A percentile compares a stretch with the other conserved stretches of the same genome.
phyloP scores from a whole-genome alignment of 306 rosid genomes.

The Gastrolobium bilobum region DNA sequence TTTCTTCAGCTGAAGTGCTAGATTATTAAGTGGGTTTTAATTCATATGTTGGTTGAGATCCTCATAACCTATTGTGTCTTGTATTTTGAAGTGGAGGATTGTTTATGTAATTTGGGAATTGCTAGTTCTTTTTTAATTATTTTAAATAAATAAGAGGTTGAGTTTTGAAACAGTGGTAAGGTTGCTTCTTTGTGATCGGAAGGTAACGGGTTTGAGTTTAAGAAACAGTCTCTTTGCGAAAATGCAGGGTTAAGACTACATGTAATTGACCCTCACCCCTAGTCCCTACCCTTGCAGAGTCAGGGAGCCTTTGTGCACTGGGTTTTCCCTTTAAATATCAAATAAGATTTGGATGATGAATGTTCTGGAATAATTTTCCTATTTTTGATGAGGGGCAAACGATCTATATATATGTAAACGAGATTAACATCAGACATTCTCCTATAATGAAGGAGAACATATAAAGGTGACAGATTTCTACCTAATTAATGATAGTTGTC shows the following conservation, averaged over 20 bases:
- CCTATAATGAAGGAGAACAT: neutral
- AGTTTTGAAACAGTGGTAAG: no score
- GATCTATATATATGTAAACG: neutral
- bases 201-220: no score
- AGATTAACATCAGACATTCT: neutral
- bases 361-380: neutral
- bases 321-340: no score
- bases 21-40: neutral
- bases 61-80: constrained; percentile 7
- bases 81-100: constrained; percentile 7
- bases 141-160: neutral
- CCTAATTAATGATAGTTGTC: constrained; percentile 2
- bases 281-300: no score
- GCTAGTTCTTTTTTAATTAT: neutral
- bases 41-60: constrained; percentile 20
- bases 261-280: no score
- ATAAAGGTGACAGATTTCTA: neutral
- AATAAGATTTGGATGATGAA: neutral
- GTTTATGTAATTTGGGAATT: neutral
- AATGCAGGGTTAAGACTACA: no score
- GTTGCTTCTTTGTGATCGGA: no score
- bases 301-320: no score
- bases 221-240: no score
- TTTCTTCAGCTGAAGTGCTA: neutral
- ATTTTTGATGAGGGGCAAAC: neutral